These are phyloP conservation scores for Silene latifolia DNA, from an alignment of 148 eudicot species.

Conservation along the genomic window DNA sequence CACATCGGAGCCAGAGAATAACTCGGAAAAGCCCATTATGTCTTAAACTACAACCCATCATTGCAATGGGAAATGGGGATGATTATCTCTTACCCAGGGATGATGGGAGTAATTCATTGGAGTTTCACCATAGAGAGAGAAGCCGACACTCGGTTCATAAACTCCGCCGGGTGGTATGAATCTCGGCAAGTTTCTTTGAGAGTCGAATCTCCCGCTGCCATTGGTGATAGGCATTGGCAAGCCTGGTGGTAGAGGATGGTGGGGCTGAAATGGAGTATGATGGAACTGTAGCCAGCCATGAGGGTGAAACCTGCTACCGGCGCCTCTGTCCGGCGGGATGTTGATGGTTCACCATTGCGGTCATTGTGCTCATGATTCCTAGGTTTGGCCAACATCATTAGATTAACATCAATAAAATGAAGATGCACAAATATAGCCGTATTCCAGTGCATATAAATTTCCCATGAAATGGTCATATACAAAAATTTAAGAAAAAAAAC, in stretches of 20 bases:
- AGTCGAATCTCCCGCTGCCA: slow-evolving; percentile 22
- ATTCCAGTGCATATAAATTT: not conserved
- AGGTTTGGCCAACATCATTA: slow-evolving; percentile 27
- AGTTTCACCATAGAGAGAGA: slow-evolving; percentile 21
- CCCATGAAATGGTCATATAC: not conserved
- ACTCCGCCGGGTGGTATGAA: slow-evolving; percentile 17
- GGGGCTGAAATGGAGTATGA: slow-evolving; percentile 22
- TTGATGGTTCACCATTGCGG: slow-evolving; percentile 31
- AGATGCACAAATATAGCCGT: not conserved
- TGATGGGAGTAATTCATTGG: slow-evolving; percentile 16
- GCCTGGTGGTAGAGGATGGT: slow-evolving; percentile 22
- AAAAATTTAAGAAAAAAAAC: too few species aligned
- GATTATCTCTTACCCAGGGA: slow-evolving; percentile 28
- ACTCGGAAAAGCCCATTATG: slow-evolving; percentile 12
- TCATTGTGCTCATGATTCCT: slow-evolving; percentile 26
- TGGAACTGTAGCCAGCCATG: slow-evolving; percentile 35
- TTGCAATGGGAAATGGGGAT: slow-evolving; percentile 25
- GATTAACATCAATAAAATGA: not conserved
- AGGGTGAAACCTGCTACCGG: slow-evolving; percentile 15
- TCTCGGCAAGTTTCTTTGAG: slow-evolving; percentile 30
- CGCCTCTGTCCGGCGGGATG: too few species aligned
- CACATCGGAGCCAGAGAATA: slow-evolving; percentile 15
- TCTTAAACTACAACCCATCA: slow-evolving; percentile 5
- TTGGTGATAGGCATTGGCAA: slow-evolving; percentile 19
- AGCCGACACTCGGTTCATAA: slow-evolving; percentile 23